Base-by-base conservation (phyloP, 2,329 filamentous ascomycete genomes). In the Podosphaera aphanis region DNA sequence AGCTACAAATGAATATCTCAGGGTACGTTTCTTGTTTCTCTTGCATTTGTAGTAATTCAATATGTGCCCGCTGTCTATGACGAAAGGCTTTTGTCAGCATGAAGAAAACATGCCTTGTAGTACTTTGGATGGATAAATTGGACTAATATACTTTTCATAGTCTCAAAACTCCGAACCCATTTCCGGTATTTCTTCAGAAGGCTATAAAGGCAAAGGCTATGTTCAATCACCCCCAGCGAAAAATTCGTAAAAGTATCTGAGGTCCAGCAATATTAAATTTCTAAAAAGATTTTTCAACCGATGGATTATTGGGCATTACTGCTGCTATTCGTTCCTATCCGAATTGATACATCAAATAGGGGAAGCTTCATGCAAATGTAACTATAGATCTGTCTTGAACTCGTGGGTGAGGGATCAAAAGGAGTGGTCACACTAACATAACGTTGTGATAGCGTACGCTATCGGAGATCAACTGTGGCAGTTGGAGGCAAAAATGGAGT, bases 1-100 rank as follows among this genome's bases (percentile, higher is more conserved):
- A 70, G 80, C 80, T 56, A 73, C 79, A 56, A 93, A 98, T 66
- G 90, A 94, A 70, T 90, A 82, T 65, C 71, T 94, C 64, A 86
- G 77, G 74, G 88, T 93, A 68, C 58, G 76, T 66, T 19, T 8
- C 44, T 43, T 45, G 10, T 23, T 27, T 29, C 33, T 18, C 20
- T 40, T 21, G 23, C 18, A 39, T 11, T 1, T n/a, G 5, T 25
- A 13, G 44, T 33, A 21, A 40, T 6, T 33, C 8, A 21, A 31
- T n/a, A 4, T n/a, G 33, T 19, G 19, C 3, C 21, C 21, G 3
- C 18, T 43, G 4, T 43, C n/a, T 11, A 13, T 16, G 19, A 13
- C 20, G n/a, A 23, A 13, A 13, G 10, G 23, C 21, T 29, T 25
- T 21, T 23, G 10, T 15, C 20, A 15, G 8, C 4, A 27, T 27